Conservation (phyloP, 305 asterid species). For the Solanum hybrid region DNA sequence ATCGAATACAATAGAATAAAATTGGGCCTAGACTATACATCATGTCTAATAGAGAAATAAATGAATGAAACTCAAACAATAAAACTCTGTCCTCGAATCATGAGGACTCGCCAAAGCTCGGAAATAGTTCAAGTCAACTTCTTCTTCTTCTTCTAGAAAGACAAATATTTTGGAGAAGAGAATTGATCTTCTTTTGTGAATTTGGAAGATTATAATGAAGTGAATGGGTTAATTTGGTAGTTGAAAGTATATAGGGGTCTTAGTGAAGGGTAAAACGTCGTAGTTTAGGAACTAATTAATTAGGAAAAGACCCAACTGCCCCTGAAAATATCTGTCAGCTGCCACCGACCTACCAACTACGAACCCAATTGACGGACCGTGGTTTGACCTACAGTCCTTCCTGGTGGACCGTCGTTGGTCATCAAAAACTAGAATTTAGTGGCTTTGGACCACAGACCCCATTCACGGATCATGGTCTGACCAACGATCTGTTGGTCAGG, state of each 20-base stretch:
- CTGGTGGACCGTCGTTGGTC: background rate
- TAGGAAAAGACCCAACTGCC: background rate
- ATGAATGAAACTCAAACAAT: no score
- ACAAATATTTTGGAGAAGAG: background rate
- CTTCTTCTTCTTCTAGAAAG: background rate
- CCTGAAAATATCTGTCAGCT: background rate
- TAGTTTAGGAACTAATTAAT: no score
- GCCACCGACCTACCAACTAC: background rate
- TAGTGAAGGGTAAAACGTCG: background rate
- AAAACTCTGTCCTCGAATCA: no score
- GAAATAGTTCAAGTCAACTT: no score
- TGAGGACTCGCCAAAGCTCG: no score
- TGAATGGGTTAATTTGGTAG: background rate
- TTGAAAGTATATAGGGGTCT: background rate
- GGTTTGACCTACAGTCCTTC: background rate
- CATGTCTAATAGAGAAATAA: no score
- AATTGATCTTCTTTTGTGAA: background rate
- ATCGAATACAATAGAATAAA: no score
- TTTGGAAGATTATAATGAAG: background rate
- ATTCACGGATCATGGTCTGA: rapidly evolving
- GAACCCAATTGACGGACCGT: background rate
- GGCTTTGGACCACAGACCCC: background rate
- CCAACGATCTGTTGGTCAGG: background rate
- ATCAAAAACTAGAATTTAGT: no score
- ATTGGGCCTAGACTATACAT: no score